Base-by-base conservation (phyloP, 345 rosid species). In the Melaleuca quinquenervia region DNA sequence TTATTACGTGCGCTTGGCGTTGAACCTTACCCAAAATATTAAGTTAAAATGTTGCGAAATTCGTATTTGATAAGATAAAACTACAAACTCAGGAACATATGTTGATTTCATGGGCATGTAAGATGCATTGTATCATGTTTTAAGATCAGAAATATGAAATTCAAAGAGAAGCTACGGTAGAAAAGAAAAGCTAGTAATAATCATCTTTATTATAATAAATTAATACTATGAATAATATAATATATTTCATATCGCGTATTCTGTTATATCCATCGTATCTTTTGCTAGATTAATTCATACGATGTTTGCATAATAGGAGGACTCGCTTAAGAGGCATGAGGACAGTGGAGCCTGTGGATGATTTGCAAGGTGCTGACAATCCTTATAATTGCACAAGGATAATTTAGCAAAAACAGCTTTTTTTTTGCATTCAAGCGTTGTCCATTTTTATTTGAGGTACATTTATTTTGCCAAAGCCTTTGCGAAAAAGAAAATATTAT, bases 131-230 rank as follows among this genome's bases (percentile, higher is more conserved):
- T 18, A 70, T 8, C 7, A 2, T 70, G 48, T 70, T 70, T 70
- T 36, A 70, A 9, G 7, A 36, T 70, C 3, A 18, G 13, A 8
- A 41, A 16, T 36, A 70, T 36, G 26, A 32, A 70, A 70, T 70
- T 1, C 24, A 0, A 0, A 70, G 24, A 2, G 3, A 8, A 70
- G 48, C 3, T 58, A 5, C 36, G 1, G 16, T n/a, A 58, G 70
- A n/a, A 1, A 58, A n/a, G 18, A 58, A 58, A 58, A 58, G 15
- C 16, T 70, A 2, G 3, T 36, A 18, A 36, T 41, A 11, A 9
- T 70, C 78, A 70, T 18, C 6, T 32, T 70, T 70, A 70, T 18
- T 5, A 2, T 36, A 36, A 21, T 36, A 36, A 70, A 70, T 18
- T 70, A 32, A 18, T 24, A 18, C 18, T 18, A 70, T 18, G 18